Evolutionary conservation across 2,329 filamentous ascomycete genomes (phyloP), one percentile per base, ranked within the genome.

Genomic region (Xylaria arbuscula): DNA sequence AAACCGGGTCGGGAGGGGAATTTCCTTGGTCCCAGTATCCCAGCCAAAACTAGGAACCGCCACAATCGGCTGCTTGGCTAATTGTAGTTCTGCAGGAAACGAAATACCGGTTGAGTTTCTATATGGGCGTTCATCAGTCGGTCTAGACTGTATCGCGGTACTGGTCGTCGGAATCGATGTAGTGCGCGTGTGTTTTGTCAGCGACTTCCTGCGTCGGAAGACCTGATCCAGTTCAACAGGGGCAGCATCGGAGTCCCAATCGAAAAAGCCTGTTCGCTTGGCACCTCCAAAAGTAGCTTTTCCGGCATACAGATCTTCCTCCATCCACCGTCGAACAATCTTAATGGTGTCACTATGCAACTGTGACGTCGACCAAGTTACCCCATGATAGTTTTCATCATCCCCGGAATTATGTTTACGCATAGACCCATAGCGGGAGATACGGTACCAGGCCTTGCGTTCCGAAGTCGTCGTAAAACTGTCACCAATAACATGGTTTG

Each of bases 291-390:
- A 77, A 0, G 80, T 80, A 13, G 83, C 78, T 56, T 84, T 83
- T 1, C 87, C 86, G 1, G 85, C 81, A 34, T 88, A 86, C 0
- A 87, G 86, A 72, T 89, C 88, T 72, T 90, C 86, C 72, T 90
- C 87, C 83, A 90, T 89, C 89, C 89, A 92, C 32, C 87, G 83
- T 32, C 86, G 83, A 19, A 91, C 88, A 48, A 88, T 87, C 65
- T 85, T 83, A 67, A 89, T 82, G 0, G 85, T 87, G 9, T 88
- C 84, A 13, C 79, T 77, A 28, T 87, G 87, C 1, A 88, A 78
- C 7, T 82, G 78, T 0, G 88, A 90, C n/a, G 81, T 79, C 3
- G 75, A 70, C 89, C 89, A 92, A 2, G 81, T 80, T n/a, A 89
- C 82, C 9, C 86, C 83, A 19, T 85, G 81, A 75, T 91, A 91